Evolutionary conservation across 768 basidiomycete species (phyloP).

Genomic region (Mycena olivaceomarginata): DNA sequence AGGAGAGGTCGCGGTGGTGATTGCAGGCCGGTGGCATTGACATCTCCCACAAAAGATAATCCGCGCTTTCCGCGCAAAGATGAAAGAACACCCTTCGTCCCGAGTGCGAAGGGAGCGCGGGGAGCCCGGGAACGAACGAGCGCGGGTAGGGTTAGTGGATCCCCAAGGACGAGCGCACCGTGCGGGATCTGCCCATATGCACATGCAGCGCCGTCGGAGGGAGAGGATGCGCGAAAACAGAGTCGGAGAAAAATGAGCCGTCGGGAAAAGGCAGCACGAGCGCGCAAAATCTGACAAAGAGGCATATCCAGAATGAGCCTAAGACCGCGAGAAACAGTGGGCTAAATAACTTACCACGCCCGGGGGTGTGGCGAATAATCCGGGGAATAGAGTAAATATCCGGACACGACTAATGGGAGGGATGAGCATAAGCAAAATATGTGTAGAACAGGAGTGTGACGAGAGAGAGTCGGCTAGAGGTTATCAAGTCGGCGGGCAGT

Average conservation of each 20-base stretch:
- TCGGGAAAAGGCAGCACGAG: background rate
- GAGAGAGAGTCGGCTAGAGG: too few species aligned
- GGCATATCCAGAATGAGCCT: background rate
- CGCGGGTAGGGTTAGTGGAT: background rate
- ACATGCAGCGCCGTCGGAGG: slow-evolving; percentile 4
- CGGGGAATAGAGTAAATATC: too few species aligned
- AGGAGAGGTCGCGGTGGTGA: too few species aligned
- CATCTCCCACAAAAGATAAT: too few species aligned
- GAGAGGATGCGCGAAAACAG: slow-evolving; percentile 5
- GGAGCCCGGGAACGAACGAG: slow-evolving; percentile 1
- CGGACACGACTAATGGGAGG: background rate
- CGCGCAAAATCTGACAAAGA: slow-evolving; percentile 3
- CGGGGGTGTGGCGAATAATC: too few species aligned
- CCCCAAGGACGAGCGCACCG: background rate
- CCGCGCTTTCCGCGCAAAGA: too few species aligned
- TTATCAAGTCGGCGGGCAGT: too few species aligned
- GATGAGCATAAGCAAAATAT: background rate
- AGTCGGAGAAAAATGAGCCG: slow-evolving; percentile 2
- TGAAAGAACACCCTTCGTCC: background rate
- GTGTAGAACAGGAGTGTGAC: background rate
- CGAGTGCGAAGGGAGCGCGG: background rate
- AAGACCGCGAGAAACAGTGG: background rate
- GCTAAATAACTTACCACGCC: background rate
- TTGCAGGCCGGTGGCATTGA: too few species aligned
- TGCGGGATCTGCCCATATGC: slow-evolving; percentile 1